Conservation (phyloP, 2,329 filamentous ascomycete genomes). For the Monosporascus sp. region DNA sequence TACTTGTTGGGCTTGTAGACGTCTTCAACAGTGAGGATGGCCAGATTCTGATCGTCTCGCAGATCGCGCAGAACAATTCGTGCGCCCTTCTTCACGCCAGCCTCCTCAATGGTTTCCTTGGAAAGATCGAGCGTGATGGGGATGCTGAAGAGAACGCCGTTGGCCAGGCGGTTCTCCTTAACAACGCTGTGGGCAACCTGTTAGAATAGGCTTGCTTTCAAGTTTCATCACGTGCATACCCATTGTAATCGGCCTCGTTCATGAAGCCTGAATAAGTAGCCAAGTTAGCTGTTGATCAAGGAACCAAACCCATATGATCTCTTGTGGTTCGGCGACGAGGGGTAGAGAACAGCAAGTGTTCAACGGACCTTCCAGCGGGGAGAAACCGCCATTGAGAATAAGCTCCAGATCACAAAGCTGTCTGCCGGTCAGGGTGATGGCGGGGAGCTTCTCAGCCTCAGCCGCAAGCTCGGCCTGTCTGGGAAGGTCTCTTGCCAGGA, state of each 20-base stretch:
- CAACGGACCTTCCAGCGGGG: constrained; percentile 82
- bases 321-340: neutral
- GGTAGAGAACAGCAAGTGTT: neutral
- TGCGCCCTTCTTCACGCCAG: constrained; percentile 72
- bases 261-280: constrained; percentile 69
- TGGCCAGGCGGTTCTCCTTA: constrained; percentile 75
- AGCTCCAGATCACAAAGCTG: constrained; percentile 97
- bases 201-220: constrained; percentile 1
- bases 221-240: constrained; percentile 43
- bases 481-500: constrained; percentile 86
- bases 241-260: constrained; percentile 94
- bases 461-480: constrained; percentile 71
- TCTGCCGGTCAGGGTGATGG: constrained; percentile 80
- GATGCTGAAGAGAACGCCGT: constrained; percentile 91
- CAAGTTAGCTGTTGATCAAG: constrained; percentile 18
- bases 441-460: constrained; percentile 83
- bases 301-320: neutral
- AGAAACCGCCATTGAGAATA: constrained; percentile 96
- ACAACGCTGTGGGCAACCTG: constrained; percentile 61
- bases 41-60: constrained; percentile 91
- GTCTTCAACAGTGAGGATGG: constrained; percentile 92
- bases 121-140: constrained; percentile 90
- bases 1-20: constrained; percentile 95
- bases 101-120: constrained; percentile 66
- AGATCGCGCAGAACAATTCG: constrained; percentile 89